A percentile compares a stretch with the other conserved stretches of the same genome.
phyloP scores from a whole-genome alignment of 345 rosid species.

The Garcia nutans region DNA sequence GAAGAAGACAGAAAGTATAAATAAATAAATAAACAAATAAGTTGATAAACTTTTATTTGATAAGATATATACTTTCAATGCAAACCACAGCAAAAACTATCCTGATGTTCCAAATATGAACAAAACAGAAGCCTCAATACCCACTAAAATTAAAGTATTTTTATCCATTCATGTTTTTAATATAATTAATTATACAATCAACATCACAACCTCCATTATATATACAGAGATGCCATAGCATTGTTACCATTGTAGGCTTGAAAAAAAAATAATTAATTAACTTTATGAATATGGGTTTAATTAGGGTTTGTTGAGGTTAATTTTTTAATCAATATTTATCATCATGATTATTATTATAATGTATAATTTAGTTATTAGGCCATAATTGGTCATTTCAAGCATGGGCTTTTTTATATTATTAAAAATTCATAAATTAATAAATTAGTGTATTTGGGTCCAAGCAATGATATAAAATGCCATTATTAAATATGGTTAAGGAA shows the following conservation, averaged over 20 bases:
- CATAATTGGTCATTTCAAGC: constrained; percentile 22
- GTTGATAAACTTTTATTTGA: too few species aligned
- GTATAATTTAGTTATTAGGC: constrained; percentile 4
- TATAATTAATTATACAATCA: background rate
- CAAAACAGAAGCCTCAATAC: background rate
- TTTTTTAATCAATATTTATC: constrained; percentile 12
- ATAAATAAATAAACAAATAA: too few species aligned
- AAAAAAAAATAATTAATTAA: background rate
- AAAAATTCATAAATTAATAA: background rate
- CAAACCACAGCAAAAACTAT: too few species aligned
- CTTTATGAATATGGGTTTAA: background rate
- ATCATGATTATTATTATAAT: constrained; percentile 9
- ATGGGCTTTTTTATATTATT: constrained; percentile 8
- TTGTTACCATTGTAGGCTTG: background rate
- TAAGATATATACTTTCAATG: too few species aligned
- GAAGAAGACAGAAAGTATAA: background rate
- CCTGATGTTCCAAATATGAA: background rate
- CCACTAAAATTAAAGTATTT: too few species aligned
- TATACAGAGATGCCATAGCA: too few species aligned
- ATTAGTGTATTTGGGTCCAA: constrained; percentile 21
- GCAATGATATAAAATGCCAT: constrained; percentile 19
- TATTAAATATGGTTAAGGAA: constrained; percentile 12
- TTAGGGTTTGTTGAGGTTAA: background rate
- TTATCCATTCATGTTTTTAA: too few species aligned
- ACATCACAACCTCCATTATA: background rate